Percentiles rank a stretch among this genome's conserved stretches.
Evolutionary conservation across 1,284 basidiomycete species (phyloP).

Genomic region (Trametes versicolor): DNA sequence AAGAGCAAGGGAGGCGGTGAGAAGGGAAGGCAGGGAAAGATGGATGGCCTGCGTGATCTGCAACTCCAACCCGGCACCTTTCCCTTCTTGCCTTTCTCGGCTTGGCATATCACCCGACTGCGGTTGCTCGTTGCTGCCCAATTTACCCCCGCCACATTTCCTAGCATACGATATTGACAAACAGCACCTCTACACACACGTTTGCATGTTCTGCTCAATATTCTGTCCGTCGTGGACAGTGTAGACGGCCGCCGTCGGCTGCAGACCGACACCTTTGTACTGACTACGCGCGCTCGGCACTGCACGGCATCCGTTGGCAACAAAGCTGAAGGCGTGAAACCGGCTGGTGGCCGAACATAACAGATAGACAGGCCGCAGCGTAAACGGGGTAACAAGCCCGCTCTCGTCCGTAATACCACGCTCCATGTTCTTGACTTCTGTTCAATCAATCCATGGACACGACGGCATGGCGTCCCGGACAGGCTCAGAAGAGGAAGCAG

Average conservation of each 20-base stretch:
- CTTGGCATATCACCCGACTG: constrained; percentile 15
- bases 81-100: constrained; percentile 14
- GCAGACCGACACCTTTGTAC: no score
- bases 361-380: not conserved
- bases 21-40: constrained; percentile 12
- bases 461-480: not conserved
- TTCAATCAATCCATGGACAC: not conserved
- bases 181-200: not conserved
- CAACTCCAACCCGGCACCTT: constrained; percentile 5
- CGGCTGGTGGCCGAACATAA: no score
- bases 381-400: not conserved
- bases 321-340: not conserved
- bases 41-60: constrained; percentile 19
- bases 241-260: not conserved
- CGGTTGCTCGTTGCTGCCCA: not conserved
- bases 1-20: constrained; percentile 11
- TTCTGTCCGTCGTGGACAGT: not conserved
- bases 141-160: not conserved
- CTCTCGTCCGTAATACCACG: not conserved
- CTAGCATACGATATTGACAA: not conserved
- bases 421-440: not conserved
- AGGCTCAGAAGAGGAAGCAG: not conserved
- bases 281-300: constrained; percentile 3
- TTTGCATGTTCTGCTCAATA: not conserved
- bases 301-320: not conserved